A percentile compares a stretch with the other conserved stretches of the same genome.
Conservation (phyloP, 2,329 filamentous ascomycete genomes). For the Apiospora saccharicola region DNA sequence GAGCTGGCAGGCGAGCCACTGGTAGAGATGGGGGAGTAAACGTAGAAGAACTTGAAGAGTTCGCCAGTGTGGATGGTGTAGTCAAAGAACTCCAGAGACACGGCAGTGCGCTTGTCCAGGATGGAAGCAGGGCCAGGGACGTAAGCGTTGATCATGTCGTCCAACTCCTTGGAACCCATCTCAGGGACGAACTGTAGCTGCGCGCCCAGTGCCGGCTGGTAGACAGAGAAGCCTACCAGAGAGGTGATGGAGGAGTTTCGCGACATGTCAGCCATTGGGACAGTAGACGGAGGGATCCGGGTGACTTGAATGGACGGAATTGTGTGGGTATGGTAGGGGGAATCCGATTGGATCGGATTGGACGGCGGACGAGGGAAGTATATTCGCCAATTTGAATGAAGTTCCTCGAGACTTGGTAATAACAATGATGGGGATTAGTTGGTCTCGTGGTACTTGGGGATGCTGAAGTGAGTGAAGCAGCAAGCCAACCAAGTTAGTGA, state of each 20-base stretch:
- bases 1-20: slow-evolving; percentile 55
- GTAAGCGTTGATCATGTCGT: slow-evolving; percentile 66
- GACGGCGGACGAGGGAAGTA: neutral
- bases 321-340: neutral
- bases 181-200: slow-evolving; percentile 72
- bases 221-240: slow-evolving; percentile 64
- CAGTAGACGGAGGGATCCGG: neutral
- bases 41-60: slow-evolving; percentile 67
- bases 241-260: slow-evolving; percentile 43
- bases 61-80: slow-evolving; percentile 61
- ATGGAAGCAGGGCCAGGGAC: slow-evolving; percentile 60
- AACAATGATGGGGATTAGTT: neutral
- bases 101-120: slow-evolving; percentile 64
- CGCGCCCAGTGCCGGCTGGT: slow-evolving; percentile 63
- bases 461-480: slow-evolving; percentile 19
- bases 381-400: neutral
- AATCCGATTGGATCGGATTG: slow-evolving; percentile 7
- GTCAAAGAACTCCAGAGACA: slow-evolving; percentile 67
- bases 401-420: neutral
- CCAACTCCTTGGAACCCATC: slow-evolving; percentile 67
- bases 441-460: slow-evolving; percentile 1
- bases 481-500: slow-evolving; percentile 9
- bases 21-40: slow-evolving; percentile 50
- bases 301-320: slow-evolving; percentile 3
- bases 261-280: slow-evolving; percentile 39